Evolutionary conservation across 495 filamentous ascomycete species (phyloP), one percentile per base, ranked within the genome.

Genomic region (Lasiosphaeris hirsuta): DNA sequence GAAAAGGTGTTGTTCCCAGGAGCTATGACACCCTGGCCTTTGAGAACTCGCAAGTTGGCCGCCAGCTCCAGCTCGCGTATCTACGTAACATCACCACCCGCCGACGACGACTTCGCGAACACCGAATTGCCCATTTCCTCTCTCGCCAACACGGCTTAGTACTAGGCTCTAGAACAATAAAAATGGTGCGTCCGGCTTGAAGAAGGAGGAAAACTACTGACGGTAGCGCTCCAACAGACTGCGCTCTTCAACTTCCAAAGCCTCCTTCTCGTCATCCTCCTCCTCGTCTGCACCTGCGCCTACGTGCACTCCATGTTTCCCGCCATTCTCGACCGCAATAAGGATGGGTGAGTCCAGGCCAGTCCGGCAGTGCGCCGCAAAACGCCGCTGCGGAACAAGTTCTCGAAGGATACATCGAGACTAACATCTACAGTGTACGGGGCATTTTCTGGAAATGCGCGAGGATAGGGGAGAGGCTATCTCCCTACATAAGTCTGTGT

Each of bases 241-340:
- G 94, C 95, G 33, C 86, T 98, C 60, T 97, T 98, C 85, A 96
- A 97, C 76, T 96, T 98, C 80, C 89, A 95, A 68, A 91, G 89
- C 51, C 85, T 97, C 55, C 81, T 98, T 41, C 83, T 97, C 62
- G 90, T 96, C 65, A 86, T 98, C 64, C 85, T 97, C 43, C 89
- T 98, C 63, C 83, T 93, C 58, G 94, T 98, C 68, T 98, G 94
- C 78, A 97, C 94, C 35, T 91, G 87, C 73, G 82, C 94, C 45
- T 96, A 97, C 78, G 83, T 90, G 39, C 94, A 97, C 76, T 86
- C 88, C 61, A 82, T 93, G 50, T 89, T 96, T 71, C 94, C 94
- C 0, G 87, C 88, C 6, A 88, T 96, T 64, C 91, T 98, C 71
- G 95, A 97, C 69, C 83, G 90, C 17, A 95, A 96, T 67, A 92